A percentile compares a stretch with the other conserved stretches of the same genome.
Evolutionary conservation across 257 asterid species (phyloP).

Genomic region (Salvia rosmarinus): DNA sequence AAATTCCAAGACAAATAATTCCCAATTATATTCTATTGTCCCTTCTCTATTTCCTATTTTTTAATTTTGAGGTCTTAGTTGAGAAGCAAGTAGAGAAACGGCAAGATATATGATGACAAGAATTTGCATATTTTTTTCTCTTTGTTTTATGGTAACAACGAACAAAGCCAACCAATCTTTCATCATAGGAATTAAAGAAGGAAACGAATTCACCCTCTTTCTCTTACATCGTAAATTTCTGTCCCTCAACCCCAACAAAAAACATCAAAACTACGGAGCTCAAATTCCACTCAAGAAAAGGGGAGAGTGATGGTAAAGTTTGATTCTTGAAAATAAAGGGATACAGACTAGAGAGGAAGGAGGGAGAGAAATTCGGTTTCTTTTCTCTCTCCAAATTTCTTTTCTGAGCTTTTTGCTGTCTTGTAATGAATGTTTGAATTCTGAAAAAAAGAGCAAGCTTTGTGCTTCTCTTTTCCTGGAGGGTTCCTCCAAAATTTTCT

Average conservation of each 20-base stretch:
- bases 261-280: constrained; percentile 41
- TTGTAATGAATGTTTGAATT: constrained; percentile 34
- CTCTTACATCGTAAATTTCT: constrained; percentile 38
- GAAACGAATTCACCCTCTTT: constrained; percentile 32
- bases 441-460: constrained; percentile 38
- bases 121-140: constrained; percentile 25
- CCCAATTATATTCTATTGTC: background rate
- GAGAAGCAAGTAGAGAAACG: constrained; percentile 42
- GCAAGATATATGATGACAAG: constrained; percentile 39
- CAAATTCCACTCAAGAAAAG: constrained; percentile 32
- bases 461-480: constrained; percentile 43
- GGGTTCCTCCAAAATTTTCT: constrained; percentile 33
- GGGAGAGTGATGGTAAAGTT: constrained; percentile 25
- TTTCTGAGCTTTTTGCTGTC: constrained; percentile 40
- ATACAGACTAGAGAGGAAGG: constrained; percentile 26
- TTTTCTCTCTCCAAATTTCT: constrained; percentile 27
- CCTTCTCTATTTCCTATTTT: background rate
- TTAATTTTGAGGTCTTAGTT: constrained; percentile 28
- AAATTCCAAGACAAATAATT: background rate
- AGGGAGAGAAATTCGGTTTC: constrained; percentile 16
- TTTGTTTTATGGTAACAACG: constrained; percentile 18
- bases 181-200: constrained; percentile 34
- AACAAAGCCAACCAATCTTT: constrained; percentile 45
- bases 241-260: constrained; percentile 41
- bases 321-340: constrained; percentile 35